Evolutionary conservation across 306 rosid species (phyloP), one percentile per base, ranked within the genome.

Genomic region (Dryas drummondii): DNA sequence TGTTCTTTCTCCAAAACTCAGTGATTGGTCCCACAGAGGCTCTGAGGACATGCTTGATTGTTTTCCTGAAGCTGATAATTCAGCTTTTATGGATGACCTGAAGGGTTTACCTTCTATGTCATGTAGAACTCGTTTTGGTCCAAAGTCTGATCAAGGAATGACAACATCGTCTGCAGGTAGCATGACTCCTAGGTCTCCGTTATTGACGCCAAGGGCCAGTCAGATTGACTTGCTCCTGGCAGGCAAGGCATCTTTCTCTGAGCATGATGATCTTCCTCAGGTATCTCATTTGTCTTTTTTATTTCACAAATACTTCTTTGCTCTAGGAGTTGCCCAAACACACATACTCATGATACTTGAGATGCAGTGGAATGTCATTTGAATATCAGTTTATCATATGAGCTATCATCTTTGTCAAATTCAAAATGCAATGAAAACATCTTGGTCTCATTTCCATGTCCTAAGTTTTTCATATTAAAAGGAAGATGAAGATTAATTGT

Each of bases 131-230:
- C 99, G 97, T 67, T 94, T 94, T 85, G 99, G 97, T 76, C 99
- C 97, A 47, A 94, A 92, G 89, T 94, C 99, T 82, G 99, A 94
- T 82, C 99, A 92, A 72, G 99, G 99, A 78, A 92, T 94, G 97
- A 86, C 99, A 37, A 90, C 97, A 50, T 92, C 99, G 76, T 94
- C 99, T 61, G 99, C 96, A 10, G 99, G 97, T 78, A 94, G 99
- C 90, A 88, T 94, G 93, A 94, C 99, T 73, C 99, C 99, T 61
- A 90, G 99, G 79, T 94, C 99, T 86, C 99, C 99, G 7, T 72
- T 94, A 77, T 81, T 92, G 88, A 94, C 99, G 52, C 99, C 99
- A 62, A 90, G 94, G 86, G 88, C 91, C 57, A 94, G 97, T 85
- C 97, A 89, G 79, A 89, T 94, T 84, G 99, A 94, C 75, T 81